Evolutionary conservation across 345 rosid genomes (phyloP).

Genomic region (Excoecaria agallocha): DNA sequence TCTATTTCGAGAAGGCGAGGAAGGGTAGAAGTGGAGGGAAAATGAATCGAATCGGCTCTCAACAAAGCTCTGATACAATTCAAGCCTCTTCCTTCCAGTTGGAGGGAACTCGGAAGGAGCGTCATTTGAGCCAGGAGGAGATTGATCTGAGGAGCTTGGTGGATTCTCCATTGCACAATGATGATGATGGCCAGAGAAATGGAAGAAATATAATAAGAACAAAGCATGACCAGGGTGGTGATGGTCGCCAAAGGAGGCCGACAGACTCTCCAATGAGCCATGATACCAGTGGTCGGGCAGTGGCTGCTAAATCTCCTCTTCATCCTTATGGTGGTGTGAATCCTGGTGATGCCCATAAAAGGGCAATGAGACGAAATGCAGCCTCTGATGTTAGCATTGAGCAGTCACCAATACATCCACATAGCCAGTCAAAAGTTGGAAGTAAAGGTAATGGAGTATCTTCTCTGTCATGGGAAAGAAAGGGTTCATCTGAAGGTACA

Average conservation of each 20-base stretch:
- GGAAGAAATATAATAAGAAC: background rate
- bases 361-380: background rate
- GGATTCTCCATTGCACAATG: constrained; percentile 9
- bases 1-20: constrained; percentile 31
- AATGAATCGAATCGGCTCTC: constrained; percentile 7
- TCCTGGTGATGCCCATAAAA: constrained; percentile 11
- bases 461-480: constrained; percentile 21
- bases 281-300: background rate
- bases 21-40: constrained; percentile 8
- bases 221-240: background rate
- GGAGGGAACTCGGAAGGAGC: constrained; percentile 3
- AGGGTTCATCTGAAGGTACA: constrained; percentile 15
- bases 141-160: background rate
- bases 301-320: background rate
- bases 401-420: constrained; percentile 4
- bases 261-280: background rate
- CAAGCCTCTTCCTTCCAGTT: constrained; percentile 14
- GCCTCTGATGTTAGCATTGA: constrained; percentile 20
- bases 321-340: constrained; percentile 7
- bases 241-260: constrained; percentile 1
- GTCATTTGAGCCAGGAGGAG: constrained; percentile 6
- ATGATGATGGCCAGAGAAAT: constrained; percentile 2
- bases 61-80: constrained; percentile 5
- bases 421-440: constrained; percentile 11
- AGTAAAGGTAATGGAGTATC: constrained; percentile 17